phyloP scores from a whole-genome alignment of 2,329 filamentous ascomycete genomes.

The Alternaria arbusti region DNA sequence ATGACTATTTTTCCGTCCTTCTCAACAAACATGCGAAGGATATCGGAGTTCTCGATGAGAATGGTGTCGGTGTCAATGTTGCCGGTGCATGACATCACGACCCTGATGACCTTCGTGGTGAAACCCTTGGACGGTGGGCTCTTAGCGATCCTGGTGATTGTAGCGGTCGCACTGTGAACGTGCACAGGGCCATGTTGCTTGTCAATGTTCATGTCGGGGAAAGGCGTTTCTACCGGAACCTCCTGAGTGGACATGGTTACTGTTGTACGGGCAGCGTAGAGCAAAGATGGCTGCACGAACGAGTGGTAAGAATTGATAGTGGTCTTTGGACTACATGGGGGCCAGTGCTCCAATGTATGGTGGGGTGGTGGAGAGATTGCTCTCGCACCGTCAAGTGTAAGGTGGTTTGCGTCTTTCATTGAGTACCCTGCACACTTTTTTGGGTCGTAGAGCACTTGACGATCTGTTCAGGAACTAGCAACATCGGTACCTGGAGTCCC shows the following conservation, averaged over 20 bases:
- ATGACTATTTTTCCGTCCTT: neutral
- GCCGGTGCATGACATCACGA: neutral
- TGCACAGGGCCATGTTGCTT: neutral
- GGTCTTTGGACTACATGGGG: fast-evolving
- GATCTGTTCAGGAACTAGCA: neutral
- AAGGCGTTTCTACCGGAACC: neutral
- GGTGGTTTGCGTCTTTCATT: neutral
- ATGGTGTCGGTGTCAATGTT: neutral
- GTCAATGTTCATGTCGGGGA: neutral
- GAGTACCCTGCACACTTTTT: neutral
- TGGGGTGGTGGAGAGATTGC: neutral
- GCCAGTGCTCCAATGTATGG: neutral
- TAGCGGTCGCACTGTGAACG: neutral
- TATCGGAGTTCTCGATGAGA: neutral
- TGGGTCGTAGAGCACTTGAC: neutral
- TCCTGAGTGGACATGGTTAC: neutral
- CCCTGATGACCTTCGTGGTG: neutral
- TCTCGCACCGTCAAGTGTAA: neutral
- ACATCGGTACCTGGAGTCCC: neutral
- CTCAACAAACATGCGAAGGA: neutral
- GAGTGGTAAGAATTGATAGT: neutral
- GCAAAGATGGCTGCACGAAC: neutral
- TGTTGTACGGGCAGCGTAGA: neutral
- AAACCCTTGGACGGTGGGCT: neutral
- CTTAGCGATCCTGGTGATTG: neutral